A percentile compares a stretch with the other conserved stretches of the same genome.
Evolutionary conservation across 2,329 filamentous ascomycete genomes (phyloP).

Genomic region (Domatiomyces catenatus): DNA sequence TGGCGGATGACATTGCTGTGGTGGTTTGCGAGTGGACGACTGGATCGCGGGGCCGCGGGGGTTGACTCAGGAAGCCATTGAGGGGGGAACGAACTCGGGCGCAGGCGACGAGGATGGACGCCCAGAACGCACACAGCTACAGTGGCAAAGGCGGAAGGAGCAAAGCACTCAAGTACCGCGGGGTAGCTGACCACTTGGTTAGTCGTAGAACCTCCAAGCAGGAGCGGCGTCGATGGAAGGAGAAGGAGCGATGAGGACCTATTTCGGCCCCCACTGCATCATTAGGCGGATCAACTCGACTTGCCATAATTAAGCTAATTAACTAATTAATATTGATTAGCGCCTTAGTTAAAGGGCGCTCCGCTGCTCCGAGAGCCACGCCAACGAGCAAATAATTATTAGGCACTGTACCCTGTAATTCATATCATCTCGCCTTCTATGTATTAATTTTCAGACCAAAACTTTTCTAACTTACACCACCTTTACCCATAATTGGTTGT

Average conservation of each 20-base stretch:
- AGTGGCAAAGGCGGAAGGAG: not conserved
- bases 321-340: not conserved
- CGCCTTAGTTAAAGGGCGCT: not conserved
- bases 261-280: not conserved
- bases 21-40: not conserved
- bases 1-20: slow-evolving; percentile 16
- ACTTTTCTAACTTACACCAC: no score
- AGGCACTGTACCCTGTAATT: not conserved
- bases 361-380: no score
- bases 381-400: not conserved
- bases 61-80: slow-evolving; percentile 12
- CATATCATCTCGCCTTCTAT: no score
- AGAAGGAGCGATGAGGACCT: not conserved
- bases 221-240: not conserved
- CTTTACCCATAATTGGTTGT: no score
- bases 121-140: slow-evolving; percentile 7
- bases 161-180: no score
- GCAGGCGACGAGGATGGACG: no score
- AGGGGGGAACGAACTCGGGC: slow-evolving; percentile 2
- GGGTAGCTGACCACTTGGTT: not conserved
- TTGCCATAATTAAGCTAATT: not conserved
- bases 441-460: no score
- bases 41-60: slow-evolving; percentile 1
- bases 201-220: not conserved
- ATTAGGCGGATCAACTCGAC: not conserved